phyloP scores from a whole-genome alignment of 2,329 filamentous ascomycete species.

The Verticillium albo-atrum region DNA sequence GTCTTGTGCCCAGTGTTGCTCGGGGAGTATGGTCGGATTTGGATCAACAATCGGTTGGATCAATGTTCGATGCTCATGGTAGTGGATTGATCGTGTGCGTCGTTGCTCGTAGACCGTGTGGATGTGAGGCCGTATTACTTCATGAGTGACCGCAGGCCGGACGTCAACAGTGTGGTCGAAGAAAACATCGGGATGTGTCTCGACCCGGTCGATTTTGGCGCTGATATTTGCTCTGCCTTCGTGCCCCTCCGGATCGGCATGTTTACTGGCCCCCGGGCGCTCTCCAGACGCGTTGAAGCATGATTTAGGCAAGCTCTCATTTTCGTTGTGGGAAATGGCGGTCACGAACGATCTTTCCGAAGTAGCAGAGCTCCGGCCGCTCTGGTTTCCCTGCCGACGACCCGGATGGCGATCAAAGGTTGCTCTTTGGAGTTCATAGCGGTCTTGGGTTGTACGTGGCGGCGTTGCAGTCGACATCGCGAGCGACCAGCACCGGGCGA shows the following conservation, averaged over 20 bases:
- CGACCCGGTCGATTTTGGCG: not conserved
- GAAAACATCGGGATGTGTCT: not conserved
- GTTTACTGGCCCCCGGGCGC: too few relatives aligned
- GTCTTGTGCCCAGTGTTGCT: not conserved
- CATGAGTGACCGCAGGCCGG: not conserved
- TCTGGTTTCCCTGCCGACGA: not conserved
- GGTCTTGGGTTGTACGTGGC: not conserved
- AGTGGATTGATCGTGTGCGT: not conserved
- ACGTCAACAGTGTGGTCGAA: not conserved
- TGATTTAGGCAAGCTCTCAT: too few relatives aligned
- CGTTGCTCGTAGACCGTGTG: not conserved
- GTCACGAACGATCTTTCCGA: not conserved
- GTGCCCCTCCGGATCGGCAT: too few relatives aligned
- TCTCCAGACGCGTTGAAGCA: too few relatives aligned
- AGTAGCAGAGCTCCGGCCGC: not conserved
- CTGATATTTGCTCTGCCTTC: too few relatives aligned
- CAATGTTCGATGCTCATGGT: not conserved
- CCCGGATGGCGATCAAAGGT: not conserved
- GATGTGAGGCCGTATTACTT: not conserved
- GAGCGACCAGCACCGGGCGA: not conserved
- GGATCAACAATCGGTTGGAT: not conserved
- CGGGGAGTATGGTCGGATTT: not conserved
- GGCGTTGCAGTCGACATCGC: not conserved
- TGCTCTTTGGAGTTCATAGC: not conserved
- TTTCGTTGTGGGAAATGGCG: not conserved